A percentile compares a stretch with the other conserved stretches of the same genome.
These are phyloP conservation scores for Penicillium soppii DNA, from an alignment of 495 filamentous ascomycete species.

Conservation along the genomic window DNA sequence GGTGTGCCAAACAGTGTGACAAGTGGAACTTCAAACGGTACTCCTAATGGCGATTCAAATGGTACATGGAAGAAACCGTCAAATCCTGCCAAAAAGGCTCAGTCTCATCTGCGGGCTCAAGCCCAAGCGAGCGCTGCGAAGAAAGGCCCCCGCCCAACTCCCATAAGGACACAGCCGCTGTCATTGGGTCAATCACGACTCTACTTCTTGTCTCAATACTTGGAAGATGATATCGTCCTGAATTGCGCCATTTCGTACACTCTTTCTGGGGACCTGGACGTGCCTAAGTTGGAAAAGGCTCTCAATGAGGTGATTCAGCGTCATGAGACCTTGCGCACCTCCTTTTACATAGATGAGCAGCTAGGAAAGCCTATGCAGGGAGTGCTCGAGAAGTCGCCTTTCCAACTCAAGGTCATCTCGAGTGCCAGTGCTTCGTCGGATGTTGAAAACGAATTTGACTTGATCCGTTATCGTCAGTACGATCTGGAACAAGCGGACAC, in stretches of 20 bases:
- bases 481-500: not conserved
- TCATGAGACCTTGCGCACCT: not conserved
- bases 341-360: not conserved
- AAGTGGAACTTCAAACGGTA: no score
- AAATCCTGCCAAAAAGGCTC: not conserved
- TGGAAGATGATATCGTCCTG: not conserved
- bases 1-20: no score
- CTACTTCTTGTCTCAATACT: not conserved
- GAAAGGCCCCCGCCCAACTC: no score
- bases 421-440: no score
- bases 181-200: conserved; percentile 4
- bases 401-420: no score
- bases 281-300: not conserved
- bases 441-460: no score
- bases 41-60: no score
- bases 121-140: not conserved
- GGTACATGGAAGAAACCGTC: conserved; percentile 3
- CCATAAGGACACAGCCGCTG: no score
- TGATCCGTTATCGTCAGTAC: not conserved
- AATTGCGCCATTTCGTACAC: not conserved
- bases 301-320: not conserved
- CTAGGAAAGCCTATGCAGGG: not conserved
- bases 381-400: no score
- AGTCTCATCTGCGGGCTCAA: no score
- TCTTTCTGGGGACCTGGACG: not conserved